Conservation (phyloP, 2,329 filamentous ascomycete genomes). For the Trichophyton equinum region DNA sequence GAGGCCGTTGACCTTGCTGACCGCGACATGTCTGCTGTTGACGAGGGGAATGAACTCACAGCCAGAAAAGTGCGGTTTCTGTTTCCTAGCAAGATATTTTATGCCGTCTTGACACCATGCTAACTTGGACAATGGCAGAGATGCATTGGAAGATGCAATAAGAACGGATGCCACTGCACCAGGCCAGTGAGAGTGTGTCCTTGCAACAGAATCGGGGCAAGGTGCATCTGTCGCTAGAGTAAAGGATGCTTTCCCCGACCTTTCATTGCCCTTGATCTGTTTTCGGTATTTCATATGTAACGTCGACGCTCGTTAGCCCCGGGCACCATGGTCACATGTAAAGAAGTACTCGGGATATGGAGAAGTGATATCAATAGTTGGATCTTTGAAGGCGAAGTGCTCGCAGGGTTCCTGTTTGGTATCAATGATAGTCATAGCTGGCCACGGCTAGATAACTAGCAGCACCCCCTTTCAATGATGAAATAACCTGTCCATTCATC, state of each 20-base stretch:
- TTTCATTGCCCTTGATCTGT: background rate
- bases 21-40: background rate
- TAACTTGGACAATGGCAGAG: background rate
- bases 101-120: background rate
- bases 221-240: background rate
- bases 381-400: too few species aligned
- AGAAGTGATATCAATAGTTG: too few species aligned
- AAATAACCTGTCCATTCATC: too few species aligned
- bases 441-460: too few species aligned
- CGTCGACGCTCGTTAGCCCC: background rate
- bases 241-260: background rate
- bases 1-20: background rate
- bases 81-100: background rate
- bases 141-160: background rate
- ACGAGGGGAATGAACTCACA: background rate
- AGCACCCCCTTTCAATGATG: too few species aligned
- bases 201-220: background rate
- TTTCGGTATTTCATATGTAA: background rate
- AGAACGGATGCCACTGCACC: background rate
- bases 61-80: background rate
- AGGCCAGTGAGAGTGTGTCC: background rate
- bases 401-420: too few species aligned
- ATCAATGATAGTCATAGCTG: too few species aligned
- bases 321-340: background rate
- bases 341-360: background rate